These are phyloP conservation scores for Tuber microsphaerosporum DNA, from an alignment of 495 filamentous ascomycete species.

Conservation along the genomic window DNA sequence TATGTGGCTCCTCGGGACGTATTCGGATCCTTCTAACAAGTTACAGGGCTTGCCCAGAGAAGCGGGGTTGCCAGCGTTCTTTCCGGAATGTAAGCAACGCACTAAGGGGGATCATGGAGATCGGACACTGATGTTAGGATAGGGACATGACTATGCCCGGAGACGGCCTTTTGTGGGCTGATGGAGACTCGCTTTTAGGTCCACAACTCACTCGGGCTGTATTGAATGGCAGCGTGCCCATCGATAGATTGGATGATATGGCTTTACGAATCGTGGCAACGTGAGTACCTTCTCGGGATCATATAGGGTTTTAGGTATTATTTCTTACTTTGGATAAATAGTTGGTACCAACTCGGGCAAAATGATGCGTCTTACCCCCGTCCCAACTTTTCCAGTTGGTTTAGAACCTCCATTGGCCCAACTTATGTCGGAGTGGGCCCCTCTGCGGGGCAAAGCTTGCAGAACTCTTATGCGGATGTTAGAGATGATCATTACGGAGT, in stretches of 20 bases:
- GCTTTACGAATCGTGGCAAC: slow-evolving; percentile 74
- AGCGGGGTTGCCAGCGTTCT: slow-evolving; percentile 72
- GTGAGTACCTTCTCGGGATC: background rate
- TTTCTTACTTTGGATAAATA: background rate
- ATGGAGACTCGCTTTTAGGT: slow-evolving; percentile 77
- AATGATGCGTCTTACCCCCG: slow-evolving; percentile 57
- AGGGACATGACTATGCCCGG: slow-evolving; percentile 94
- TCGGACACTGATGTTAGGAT: background rate
- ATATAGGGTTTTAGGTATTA: background rate
- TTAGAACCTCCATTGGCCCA: slow-evolving; percentile 45
- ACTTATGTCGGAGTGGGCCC: slow-evolving; percentile 45
- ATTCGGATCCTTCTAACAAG: background rate
- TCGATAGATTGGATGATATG: slow-evolving; percentile 88
- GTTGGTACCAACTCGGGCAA: slow-evolving; percentile 70
- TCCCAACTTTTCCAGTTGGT: slow-evolving; percentile 62
- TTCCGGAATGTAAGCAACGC: slow-evolving; percentile 53
- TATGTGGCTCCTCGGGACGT: background rate
- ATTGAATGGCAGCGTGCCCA: slow-evolving; percentile 74
- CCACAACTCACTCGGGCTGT: slow-evolving; percentile 65
- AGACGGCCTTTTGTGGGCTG: slow-evolving; percentile 68
- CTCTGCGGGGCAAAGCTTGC: background rate
- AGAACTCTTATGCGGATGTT: slow-evolving; percentile 14
- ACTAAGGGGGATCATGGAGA: background rate
- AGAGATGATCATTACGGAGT: slow-evolving; percentile 60
- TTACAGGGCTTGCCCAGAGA: slow-evolving; percentile 63